Base-by-base conservation (phyloP, 495 filamentous ascomycete species). In the Letharia lupina region DNA sequence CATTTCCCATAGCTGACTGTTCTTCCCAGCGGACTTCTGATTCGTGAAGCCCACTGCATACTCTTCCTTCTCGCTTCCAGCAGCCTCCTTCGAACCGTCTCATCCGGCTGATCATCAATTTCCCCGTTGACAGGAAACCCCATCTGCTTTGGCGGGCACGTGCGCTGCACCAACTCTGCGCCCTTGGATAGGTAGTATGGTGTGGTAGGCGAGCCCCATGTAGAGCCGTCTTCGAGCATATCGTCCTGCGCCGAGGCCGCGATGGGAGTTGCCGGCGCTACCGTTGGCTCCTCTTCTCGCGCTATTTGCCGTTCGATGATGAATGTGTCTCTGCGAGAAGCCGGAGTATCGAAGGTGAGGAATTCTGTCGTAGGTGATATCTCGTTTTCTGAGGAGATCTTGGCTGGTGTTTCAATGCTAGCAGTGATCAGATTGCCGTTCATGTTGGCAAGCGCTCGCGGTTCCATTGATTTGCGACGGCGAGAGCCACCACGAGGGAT, bases 381-480 rank as follows among this genome's bases (percentile, higher is more conserved):
- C 31, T 57, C 54, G n/a, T 37, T 68, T 63, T 20, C 67, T 73
- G 57, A 52, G 11, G 64, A 44, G 15, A 20, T 16, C 60, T 68
- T 69, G 18, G 63, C 63, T n/a, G 70, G 73, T 20, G 71, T 71
- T 56, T 78, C 76, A 12, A 48, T 64, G 8, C 10, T 35, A 3
- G 83, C 79, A 16, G 77, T 72, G 20, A 84, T 72, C 7, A 91
- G 77, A 3, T 81, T 88, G 41, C 87, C 86, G 65, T 91, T 90
- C 35, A 88, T 68, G 64, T 91, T 91, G 66, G 86, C 82, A 16
- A 96, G 77, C 4, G 89, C 84, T 67, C 85, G 84, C 4, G 92
- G 92, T 75, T 96, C 91, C 92, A 96, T 96, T 66, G 88, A 91
- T 83, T 95, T 96, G 45, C 91, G 84, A 42, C 91, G 85, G 67